phyloP scores from a whole-genome alignment of 129 eudicot genomes.

The Centella asiatica region DNA sequence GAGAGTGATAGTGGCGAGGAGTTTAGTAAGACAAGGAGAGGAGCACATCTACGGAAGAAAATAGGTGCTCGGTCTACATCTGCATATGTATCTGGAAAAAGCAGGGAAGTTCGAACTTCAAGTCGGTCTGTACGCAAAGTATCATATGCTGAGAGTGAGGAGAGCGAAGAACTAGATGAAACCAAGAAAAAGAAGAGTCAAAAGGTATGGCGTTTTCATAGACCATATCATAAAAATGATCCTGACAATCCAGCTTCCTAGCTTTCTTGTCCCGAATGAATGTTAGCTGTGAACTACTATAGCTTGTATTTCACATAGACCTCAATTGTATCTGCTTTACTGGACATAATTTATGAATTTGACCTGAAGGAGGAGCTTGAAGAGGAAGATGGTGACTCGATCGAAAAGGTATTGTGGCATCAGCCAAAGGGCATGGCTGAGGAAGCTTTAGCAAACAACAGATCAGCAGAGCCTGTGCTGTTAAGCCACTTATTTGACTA shows the following conservation, averaged over 20 bases:
- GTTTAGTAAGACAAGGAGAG: conserved; percentile 44
- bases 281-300: neutral
- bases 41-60: conserved; percentile 33
- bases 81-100: conserved; percentile 39
- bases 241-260: neutral
- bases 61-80: conserved; percentile 34
- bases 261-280: conserved; percentile 1
- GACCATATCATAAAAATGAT: neutral
- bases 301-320: conserved; percentile 1
- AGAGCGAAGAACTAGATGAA: conserved; percentile 83
- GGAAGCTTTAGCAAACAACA: conserved; percentile 62
- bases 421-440: conserved; percentile 93
- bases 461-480: conserved; percentile 68
- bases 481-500: conserved; percentile 68
- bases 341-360: conserved; percentile 10
- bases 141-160: conserved; percentile 94
- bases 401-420: conserved; percentile 98
- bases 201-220: conserved; percentile 47
- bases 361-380: conserved; percentile 77
- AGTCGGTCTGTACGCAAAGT: conserved; percentile 80
- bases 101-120: conserved; percentile 67
- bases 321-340: neutral
- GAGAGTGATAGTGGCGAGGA: conserved; percentile 60
- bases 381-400: conserved; percentile 88
- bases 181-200: conserved; percentile 57